A percentile compares a stretch with the other conserved stretches of the same genome.
Conservation (phyloP, 805 yeast genomes). For the fission yeast (Schizosaccharomyces pombe) region DNA sequence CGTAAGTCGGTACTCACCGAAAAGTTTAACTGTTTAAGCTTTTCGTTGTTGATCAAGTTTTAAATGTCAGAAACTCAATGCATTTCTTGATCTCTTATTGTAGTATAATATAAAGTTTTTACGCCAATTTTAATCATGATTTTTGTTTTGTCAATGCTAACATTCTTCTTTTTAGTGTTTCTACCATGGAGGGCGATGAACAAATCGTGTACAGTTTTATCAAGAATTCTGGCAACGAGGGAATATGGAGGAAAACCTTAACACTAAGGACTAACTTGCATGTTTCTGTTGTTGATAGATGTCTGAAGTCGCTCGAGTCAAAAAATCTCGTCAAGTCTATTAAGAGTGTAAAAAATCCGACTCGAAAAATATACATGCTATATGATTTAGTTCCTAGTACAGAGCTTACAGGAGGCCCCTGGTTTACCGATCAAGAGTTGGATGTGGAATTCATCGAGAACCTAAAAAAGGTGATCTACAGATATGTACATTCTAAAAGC, state of each 20-base stretch:
- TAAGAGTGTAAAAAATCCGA: constrained; percentile 76
- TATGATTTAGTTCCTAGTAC: constrained; percentile 81
- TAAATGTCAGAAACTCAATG: too few relatives aligned
- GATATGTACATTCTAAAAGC: constrained; percentile 55
- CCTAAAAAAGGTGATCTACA: constrained; percentile 64
- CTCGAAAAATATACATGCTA: constrained; percentile 87
- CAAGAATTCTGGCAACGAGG: constrained; percentile 67
- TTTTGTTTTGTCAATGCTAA: too few relatives aligned
- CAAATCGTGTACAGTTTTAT: constrained; percentile 57
- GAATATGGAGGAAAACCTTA: constrained; percentile 78
- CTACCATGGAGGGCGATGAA: constrained; percentile 26
- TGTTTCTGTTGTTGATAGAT: constrained; percentile 59
- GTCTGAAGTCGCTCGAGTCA: constrained; percentile 49
- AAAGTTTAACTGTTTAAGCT: too few relatives aligned
- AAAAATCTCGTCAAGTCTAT: constrained; percentile 70
- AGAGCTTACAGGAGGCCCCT: constrained; percentile 95
- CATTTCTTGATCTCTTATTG: too few relatives aligned
- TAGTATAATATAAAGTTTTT: too few relatives aligned
- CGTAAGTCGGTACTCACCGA: background rate
- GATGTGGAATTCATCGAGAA: constrained; percentile 85
- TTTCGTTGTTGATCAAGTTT: too few relatives aligned
- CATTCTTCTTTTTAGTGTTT: background rate
- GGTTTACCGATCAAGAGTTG: constrained; percentile 91
- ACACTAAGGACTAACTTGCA: constrained; percentile 68
- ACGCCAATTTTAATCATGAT: too few relatives aligned